Evolutionary conservation across 805 yeast species (phyloP), one percentile per base, ranked within the genome.

Genomic region (Pichia exigua): DNA sequence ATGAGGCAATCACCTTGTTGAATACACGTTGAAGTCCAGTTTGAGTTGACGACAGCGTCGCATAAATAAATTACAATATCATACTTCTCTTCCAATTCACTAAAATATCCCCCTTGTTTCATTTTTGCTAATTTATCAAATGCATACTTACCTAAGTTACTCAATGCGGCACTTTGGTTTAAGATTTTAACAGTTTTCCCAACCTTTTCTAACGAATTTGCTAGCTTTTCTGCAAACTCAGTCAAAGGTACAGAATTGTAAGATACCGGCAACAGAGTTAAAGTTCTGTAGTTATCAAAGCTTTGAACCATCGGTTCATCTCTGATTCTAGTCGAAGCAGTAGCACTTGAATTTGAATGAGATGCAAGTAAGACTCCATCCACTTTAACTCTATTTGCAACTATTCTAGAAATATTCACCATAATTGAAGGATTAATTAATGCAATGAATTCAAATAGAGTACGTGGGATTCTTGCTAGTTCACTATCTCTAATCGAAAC

Each of bases 1-100:
- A 94, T 71, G n/a, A 92, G 81, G 70, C 97, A 91, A 66, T 92
- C 98, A 18, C 96, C 98, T 66, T 92, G 97, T 10, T 91, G 82
- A 42, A 92, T 85, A 65, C 98, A 94, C 0, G 97, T 88, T 10
- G 81, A 76, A 0, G 97, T 88, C 99, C 99, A 92, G 20, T 82
- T 76, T 0, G 97, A 86, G 57, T 81, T 82, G 2, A 85, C 81
- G 0, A 86, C 76, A 0, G 97, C 82, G 61, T 94, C 98, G 26
- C 94, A 91, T 13, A 92, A 82, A 62, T 92, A 94, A 2, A 92
- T 80, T 4, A 94, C 85, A n/a, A 89, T 85, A 58, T 92, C 88
- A 64, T 83, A 87, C 55, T 80, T 77, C 60, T 91, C 97, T 71
- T 92, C 99, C 46, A 94, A 73, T 58, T 89, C 95, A 0, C 96